Conservation (phyloP, 1,284 basidiomycete genomes). For the Vanrija humicola region DNA sequence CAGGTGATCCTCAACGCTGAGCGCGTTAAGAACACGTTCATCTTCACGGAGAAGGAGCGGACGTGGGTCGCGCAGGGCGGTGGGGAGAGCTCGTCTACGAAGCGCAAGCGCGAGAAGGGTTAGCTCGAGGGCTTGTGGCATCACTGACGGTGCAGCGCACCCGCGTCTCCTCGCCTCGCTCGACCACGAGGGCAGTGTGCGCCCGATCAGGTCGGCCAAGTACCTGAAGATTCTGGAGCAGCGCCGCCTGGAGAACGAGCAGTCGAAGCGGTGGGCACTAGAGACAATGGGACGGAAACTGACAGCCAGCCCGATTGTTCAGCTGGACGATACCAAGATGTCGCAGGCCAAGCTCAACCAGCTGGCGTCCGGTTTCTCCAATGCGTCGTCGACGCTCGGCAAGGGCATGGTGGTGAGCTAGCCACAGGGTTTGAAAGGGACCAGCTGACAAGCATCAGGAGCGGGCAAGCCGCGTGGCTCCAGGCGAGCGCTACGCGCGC, state of each 20-base stretch:
- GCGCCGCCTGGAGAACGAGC: slow-evolving; percentile 46
- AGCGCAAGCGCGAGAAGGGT: slow-evolving; percentile 32
- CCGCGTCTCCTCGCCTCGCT: slow-evolving; percentile 37
- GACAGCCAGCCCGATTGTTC: slow-evolving; percentile 40
- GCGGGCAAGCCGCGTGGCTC: slow-evolving; percentile 8
- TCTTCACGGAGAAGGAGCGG: slow-evolving; percentile 37
- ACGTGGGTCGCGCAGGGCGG: slow-evolving; percentile 15
- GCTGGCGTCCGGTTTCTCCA: slow-evolving; percentile 36
- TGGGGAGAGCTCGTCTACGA: slow-evolving; percentile 6
- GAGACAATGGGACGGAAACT: background rate
- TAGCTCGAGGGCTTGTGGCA: too few species aligned
- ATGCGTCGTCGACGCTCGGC: slow-evolving; percentile 32
- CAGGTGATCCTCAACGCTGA: slow-evolving; percentile 34
- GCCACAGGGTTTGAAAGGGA: background rate
- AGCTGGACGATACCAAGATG: slow-evolving; percentile 44
- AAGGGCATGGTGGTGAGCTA: slow-evolving; percentile 34
- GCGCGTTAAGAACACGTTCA: slow-evolving; percentile 37
- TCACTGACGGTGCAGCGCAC: slow-evolving; percentile 5
- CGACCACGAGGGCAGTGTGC: slow-evolving; percentile 42
- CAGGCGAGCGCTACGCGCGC: slow-evolving; percentile 76
- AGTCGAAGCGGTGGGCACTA: slow-evolving; percentile 41
- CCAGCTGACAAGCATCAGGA: slow-evolving; percentile 42
- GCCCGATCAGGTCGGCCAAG: slow-evolving; percentile 42
- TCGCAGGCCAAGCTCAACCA: slow-evolving; percentile 41
- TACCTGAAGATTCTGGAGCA: slow-evolving; percentile 51